phyloP scores from a whole-genome alignment of 1,284 basidiomycete species.

The Coniophora puteana region DNA sequence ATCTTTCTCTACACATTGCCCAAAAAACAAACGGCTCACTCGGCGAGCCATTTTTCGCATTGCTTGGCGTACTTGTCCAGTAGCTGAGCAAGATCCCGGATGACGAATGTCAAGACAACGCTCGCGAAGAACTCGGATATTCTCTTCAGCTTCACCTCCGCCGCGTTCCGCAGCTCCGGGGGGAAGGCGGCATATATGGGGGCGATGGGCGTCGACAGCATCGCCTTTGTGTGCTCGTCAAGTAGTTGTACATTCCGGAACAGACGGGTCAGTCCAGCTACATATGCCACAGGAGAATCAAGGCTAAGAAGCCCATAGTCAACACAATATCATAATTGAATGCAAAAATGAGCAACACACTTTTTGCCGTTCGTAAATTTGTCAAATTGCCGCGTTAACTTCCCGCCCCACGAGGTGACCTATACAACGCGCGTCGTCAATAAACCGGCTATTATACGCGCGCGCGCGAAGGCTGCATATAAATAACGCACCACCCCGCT shows the following conservation, averaged over 20 bases:
- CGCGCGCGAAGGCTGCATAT: not conserved
- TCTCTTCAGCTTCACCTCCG: constrained; percentile 76
- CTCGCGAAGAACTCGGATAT: constrained; percentile 89
- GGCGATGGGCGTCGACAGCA: constrained; percentile 60
- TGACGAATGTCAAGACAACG: constrained; percentile 88
- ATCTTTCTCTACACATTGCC: constrained; percentile 21
- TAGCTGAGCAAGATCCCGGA: constrained; percentile 79
- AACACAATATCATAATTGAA: constrained; percentile 12
- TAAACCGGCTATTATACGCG: constrained; percentile 10
- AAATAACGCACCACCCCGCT: constrained; percentile 51
- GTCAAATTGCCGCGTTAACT: constrained; percentile 80
- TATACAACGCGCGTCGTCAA: constrained; percentile 25
- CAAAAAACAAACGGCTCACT: constrained; percentile 34
- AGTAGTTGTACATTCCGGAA: constrained; percentile 78
- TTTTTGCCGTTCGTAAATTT: constrained; percentile 90
- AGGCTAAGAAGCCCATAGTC: constrained; percentile 45
- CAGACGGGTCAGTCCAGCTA: constrained; percentile 73
- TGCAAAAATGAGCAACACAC: constrained; percentile 43
- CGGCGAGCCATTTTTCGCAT: constrained; percentile 84
- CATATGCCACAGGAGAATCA: constrained; percentile 86
- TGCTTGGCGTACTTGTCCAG: constrained; percentile 92
- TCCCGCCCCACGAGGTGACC: constrained; percentile 74
- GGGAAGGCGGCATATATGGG: constrained; percentile 72
- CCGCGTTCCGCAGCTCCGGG: constrained; percentile 52
- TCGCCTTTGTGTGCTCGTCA: constrained; percentile 82